Base-by-base conservation (phyloP, 2,329 filamentous ascomycete genomes). In the Fusarium stilboides region DNA sequence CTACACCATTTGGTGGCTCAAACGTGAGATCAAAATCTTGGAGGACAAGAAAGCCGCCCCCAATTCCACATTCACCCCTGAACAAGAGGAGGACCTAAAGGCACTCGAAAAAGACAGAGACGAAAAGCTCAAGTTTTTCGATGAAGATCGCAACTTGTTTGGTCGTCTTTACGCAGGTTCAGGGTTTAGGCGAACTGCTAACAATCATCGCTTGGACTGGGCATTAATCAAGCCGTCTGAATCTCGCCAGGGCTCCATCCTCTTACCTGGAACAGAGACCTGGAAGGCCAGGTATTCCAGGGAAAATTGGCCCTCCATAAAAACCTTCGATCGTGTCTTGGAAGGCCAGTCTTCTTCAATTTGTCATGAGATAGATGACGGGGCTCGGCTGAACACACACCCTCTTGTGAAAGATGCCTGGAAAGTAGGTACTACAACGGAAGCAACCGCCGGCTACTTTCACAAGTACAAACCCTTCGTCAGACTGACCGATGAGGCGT, bases 381-480 rank as follows among this genome's bases (percentile, higher is more conserved):
- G 6, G 22, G n/a, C 31, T 19, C 8, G 8, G 9, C 17, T 39
- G 28, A 47, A 15, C 8, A 33, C 34, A 8, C 3, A 37, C 20
- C 46, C 31, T 5, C 8, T 24, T 6, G 22, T 37, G 3, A 13
- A 37, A 22, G 24, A 50, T 12, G 34, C 8, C 15, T 50, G 46
- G 46, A 50, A 50, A 15, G 22, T 50, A 6, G 46, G 46, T n/a
- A 34, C 46, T 6, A 26, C 46, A 15, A 50, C 46, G 4, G 46
- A 20, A 28, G 15, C 34, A 6, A 39, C 22, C 7, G 15, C n/a
- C 15, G 46, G 46, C 5, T 9, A 26, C 4, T 50, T 50, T 8
- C 20, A 50, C 46, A n/a, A 26, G 34, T 50, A 28, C 46, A 50
- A 39, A 8, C 7, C 17, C 22, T 34, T 26, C 3, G 34, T 39